Conservation (phyloP, 169 alveolate species). For the Plasmodium gonderi region DNA sequence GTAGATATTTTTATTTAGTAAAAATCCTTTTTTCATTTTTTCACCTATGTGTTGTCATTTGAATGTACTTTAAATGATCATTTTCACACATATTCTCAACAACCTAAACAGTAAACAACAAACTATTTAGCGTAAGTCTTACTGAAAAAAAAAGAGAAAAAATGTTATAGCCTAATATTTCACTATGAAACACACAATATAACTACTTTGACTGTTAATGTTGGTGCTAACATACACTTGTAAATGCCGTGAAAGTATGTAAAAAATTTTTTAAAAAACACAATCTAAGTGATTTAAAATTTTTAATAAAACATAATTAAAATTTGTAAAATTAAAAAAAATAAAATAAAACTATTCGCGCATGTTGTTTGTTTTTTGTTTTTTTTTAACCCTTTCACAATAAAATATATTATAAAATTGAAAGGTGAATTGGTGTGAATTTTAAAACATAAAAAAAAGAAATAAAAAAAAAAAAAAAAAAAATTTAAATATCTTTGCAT, state of each 20-base stretch:
- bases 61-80: background rate
- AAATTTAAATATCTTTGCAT: background rate
- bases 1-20: conserved; percentile 47
- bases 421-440: background rate
- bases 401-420: background rate
- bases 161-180: background rate
- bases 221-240: background rate
- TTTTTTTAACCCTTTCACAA: background rate
- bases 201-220: background rate
- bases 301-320: conserved; percentile 7
- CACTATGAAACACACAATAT: background rate
- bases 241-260: background rate
- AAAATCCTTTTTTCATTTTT: conserved; percentile 70
- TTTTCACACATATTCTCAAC: conserved; percentile 12
- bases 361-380: background rate
- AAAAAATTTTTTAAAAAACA: background rate
- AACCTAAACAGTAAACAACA: background rate
- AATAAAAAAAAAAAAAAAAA: background rate
- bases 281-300: background rate
- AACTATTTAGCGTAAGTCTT: conserved; percentile 23
- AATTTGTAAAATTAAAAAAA: conserved; percentile 26
- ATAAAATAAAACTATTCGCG: background rate
- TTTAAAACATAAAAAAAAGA: background rate
- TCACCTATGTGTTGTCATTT: conserved; percentile 8
- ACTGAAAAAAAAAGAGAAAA: background rate